Conservation (phyloP, 2,329 filamentous ascomycete genomes). For the Pseudomassariella vexata region DNA sequence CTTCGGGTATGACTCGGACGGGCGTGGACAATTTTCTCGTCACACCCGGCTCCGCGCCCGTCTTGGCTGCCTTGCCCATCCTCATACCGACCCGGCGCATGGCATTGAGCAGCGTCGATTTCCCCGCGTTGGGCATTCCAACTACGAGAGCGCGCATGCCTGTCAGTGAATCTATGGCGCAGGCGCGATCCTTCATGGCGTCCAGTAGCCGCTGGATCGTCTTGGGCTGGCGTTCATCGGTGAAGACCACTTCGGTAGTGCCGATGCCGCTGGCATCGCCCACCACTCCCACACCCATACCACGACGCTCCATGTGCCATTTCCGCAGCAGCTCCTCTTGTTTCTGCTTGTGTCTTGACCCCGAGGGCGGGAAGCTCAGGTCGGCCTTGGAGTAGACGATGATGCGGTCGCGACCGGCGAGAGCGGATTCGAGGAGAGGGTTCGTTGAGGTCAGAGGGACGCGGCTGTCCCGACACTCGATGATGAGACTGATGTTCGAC, state of each 20-base stretch:
- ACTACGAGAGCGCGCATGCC: conserved; percentile 84
- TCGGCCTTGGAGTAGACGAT: conserved; percentile 91
- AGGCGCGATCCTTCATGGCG: conserved; percentile 43
- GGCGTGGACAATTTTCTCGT: conserved; percentile 79
- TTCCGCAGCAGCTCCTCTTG: conserved; percentile 12
- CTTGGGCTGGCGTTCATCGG: conserved; percentile 29
- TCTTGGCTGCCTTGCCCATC: conserved; percentile 64
- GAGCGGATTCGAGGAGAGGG: conserved; percentile 74
- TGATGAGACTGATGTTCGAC: conserved; percentile 74
- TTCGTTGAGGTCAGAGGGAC: conserved; percentile 87
- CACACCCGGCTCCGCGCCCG: conserved; percentile 82
- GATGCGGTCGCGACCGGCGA: conserved; percentile 68
- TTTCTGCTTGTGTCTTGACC: conserved; percentile 14
- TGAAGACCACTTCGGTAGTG: conserved; percentile 32
- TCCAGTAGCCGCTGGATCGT: conserved; percentile 36
- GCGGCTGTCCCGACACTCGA: conserved; percentile 93
- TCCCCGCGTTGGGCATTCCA: conserved; percentile 97
- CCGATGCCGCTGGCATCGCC: conserved; percentile 4
- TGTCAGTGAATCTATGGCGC: conserved; percentile 56
- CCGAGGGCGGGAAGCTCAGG: conserved; percentile 42
- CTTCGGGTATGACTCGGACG: conserved; percentile 62
- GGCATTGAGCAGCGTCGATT: conserved; percentile 88
- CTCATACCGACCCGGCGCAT: conserved; percentile 64
- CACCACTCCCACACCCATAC: background rate
- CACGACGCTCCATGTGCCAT: conserved; percentile 17